These are phyloP conservation scores for Ascomycota sp. DNA, from an alignment of 2,329 filamentous ascomycete species.

Conservation along the genomic window DNA sequence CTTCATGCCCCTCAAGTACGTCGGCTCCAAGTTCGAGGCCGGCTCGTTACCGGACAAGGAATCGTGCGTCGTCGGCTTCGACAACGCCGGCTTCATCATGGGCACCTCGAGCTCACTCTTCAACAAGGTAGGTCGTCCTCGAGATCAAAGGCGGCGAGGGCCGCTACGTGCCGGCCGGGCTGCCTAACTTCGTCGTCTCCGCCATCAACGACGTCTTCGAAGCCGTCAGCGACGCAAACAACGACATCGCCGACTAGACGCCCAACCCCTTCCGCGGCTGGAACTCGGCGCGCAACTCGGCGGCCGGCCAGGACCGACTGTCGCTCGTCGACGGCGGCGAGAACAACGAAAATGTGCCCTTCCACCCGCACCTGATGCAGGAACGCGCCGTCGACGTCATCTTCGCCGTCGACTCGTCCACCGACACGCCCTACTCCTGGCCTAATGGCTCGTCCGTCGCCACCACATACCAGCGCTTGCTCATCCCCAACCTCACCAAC, in stretches of 20 bases:
- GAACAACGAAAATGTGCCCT: conserved; percentile 60
- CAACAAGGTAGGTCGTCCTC: conserved; percentile 49
- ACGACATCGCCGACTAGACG: conserved; percentile 56
- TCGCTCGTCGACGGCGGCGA: conserved; percentile 67
- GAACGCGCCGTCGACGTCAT: conserved; percentile 37
- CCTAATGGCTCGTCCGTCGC: conserved; percentile 39
- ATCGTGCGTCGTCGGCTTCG: conserved; percentile 40
- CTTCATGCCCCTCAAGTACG: conserved; percentile 37
- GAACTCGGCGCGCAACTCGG: conserved; percentile 23
- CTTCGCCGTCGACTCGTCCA: conserved; percentile 43
- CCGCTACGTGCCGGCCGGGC: conserved; percentile 28
- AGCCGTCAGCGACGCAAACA: conserved; percentile 33
- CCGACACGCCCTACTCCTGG: conserved; percentile 30
- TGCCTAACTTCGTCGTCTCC: conserved; percentile 20
- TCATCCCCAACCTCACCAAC: conserved; percentile 24
- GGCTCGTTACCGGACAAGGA: conserved; percentile 26
- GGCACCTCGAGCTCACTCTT: conserved; percentile 68
- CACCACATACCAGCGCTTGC: conserved; percentile 34
- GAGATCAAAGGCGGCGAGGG: conserved; percentile 34
- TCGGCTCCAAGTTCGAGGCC: conserved; percentile 35
- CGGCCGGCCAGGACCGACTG: conserved; percentile 27
- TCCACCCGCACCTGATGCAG: conserved; percentile 39
- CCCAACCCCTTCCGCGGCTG: conserved; percentile 39
- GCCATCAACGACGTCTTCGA: conserved; percentile 28
- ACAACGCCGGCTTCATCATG: conserved; percentile 64